Base-by-base conservation (phyloP, 306 rosid species). In the Pachyrhizus erosus region DNA sequence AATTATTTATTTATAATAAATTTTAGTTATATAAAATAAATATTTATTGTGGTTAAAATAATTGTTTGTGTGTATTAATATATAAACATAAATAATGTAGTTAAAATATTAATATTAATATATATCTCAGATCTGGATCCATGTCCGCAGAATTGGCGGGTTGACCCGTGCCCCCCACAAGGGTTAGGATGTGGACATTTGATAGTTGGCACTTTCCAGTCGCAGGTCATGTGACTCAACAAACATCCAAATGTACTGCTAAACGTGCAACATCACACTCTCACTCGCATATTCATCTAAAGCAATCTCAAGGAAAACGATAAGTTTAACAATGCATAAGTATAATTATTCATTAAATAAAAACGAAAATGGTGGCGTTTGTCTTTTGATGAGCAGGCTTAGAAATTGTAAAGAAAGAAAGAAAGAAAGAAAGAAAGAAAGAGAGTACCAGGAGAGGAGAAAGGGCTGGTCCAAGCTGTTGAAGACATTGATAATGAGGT, bases 401-500 rank as follows among this genome's bases (percentile, higher is more conserved):
- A n/a, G n/a, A n/a, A n/a, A n/a, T n/a, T n/a, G n/a, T n/a, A n/a
- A n/a, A n/a, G n/a, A n/a, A n/a, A n/a, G n/a, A n/a, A n/a, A n/a
- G n/a, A n/a, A n/a, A n/a, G 27, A 13, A 14, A 24, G 21, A 29
- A 23, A 61, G 70, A 33, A n/a, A 15, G 1, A 11, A 10, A 20
- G 23, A 10, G 27, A 5, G 49, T 91, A 94, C 98, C 98, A 95
- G 78, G 98, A 90, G 68, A 95, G 84, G 58, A 95, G 98, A 71
- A 95, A 95, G 0, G 98, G 94, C 77, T 91, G 92, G 76, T 90
- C 86, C 88, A 95, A 87, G 86, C 94, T 95, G 87, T 95, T 95
- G 87, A 78, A 88, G 86, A 95, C 98, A 70, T 95, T 93, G 96
- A 95, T 88, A 65, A 95, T 95, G 89, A 95, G 91, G 81, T 95